A percentile compares a stretch with the other conserved stretches of the same genome.
Evolutionary conservation across 1,139 yeast species (phyloP).

Genomic region (Casaregolazyma lundiana): DNA sequence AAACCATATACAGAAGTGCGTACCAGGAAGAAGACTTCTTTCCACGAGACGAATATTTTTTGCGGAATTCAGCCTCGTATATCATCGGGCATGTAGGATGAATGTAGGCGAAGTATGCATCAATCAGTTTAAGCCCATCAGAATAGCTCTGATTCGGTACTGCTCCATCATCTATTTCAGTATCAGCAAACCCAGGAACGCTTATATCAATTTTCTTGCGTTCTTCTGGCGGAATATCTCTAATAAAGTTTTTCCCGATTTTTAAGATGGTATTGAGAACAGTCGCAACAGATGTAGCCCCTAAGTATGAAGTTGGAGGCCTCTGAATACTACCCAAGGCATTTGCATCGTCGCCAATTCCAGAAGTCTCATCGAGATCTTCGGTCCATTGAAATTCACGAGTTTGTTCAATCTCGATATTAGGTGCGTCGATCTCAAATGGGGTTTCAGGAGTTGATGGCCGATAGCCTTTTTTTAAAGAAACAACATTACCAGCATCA

Average conservation of each 20-base stretch:
- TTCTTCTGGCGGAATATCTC: not conserved
- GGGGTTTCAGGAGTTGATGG: too few species aligned
- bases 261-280: slow-evolving; percentile 3
- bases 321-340: not conserved
- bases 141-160: slow-evolving; percentile 5
- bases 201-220: not conserved
- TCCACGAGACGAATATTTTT: slow-evolving; percentile 6
- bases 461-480: too few species aligned
- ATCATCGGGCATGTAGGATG: slow-evolving; percentile 13
- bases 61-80: slow-evolving; percentile 8
- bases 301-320: slow-evolving; percentile 5
- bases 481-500: too few species aligned
- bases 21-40: slow-evolving; percentile 10
- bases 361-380: slow-evolving; percentile 5
- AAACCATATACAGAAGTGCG: slow-evolving; percentile 12
- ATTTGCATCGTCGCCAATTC: slow-evolving; percentile 8
- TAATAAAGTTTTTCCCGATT: slow-evolving; percentile 4
- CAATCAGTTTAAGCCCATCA: slow-evolving; percentile 12
- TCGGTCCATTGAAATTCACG: slow-evolving; percentile 14
- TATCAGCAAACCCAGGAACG: not conserved
- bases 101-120: slow-evolving; percentile 12
- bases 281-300: slow-evolving; percentile 2
- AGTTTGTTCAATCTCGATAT: too few species aligned
- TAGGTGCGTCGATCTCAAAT: too few species aligned
- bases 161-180: not conserved